Evolutionary conservation across 1,139 yeast genomes (phyloP).

Genomic region (Blastobotrys niveus): DNA sequence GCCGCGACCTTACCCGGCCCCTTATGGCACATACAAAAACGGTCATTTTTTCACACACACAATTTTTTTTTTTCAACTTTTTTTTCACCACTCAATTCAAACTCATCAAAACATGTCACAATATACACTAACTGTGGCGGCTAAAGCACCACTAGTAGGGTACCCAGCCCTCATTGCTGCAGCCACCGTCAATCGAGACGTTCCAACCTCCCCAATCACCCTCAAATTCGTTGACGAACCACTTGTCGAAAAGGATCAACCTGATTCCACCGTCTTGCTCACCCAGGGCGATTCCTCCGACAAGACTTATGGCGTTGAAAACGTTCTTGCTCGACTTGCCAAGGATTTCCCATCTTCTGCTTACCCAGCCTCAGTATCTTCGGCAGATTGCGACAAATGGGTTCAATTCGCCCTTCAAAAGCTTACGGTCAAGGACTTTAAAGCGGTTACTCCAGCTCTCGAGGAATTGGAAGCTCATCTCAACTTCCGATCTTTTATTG

Average conservation of each 20-base stretch:
- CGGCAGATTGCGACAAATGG: slow-evolving; percentile 46
- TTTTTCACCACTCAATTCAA: too few relatives aligned
- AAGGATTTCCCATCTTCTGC: slow-evolving; percentile 40
- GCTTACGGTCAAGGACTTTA: slow-evolving; percentile 79
- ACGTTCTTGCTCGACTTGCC: slow-evolving; percentile 44
- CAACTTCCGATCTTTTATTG: slow-evolving; percentile 75
- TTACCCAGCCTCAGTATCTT: slow-evolving; percentile 22
- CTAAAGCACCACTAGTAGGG: slow-evolving; percentile 77
- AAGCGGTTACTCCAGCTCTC: slow-evolving; percentile 68
- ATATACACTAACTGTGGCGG: slow-evolving; percentile 58
- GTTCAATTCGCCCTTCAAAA: slow-evolving; percentile 60
- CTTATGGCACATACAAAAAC: too few relatives aligned
- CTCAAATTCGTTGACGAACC: slow-evolving; percentile 49
- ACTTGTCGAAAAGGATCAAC: slow-evolving; percentile 31
- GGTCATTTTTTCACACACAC: too few relatives aligned
- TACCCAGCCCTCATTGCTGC: slow-evolving; percentile 79
- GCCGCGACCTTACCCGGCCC: too few relatives aligned
- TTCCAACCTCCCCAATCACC: slow-evolving; percentile 46
- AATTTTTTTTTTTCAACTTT: too few relatives aligned
- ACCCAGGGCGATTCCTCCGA: slow-evolving; percentile 38
- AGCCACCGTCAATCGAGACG: slow-evolving; percentile 54
- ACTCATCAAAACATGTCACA: too few relatives aligned
- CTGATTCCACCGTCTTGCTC: slow-evolving; percentile 41
- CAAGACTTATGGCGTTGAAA: slow-evolving; percentile 43
- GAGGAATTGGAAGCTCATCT: slow-evolving; percentile 78